Percentiles rank a stretch among this genome's conserved stretches.
phyloP scores from a whole-genome alignment of 257 asterid genomes.

The Solanum dulcamara region DNA sequence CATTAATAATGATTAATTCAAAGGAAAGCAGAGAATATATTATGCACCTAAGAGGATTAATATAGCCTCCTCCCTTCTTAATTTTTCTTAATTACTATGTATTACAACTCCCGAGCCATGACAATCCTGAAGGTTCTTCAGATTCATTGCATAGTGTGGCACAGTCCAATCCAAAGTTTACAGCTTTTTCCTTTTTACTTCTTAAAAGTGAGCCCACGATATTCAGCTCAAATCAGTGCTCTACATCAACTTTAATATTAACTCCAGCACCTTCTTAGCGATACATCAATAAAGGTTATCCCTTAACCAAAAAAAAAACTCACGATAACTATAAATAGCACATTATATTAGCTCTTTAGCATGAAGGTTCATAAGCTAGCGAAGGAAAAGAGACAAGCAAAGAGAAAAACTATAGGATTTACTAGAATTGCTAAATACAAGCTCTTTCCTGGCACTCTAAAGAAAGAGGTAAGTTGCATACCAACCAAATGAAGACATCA shows the following conservation, averaged over 20 bases:
- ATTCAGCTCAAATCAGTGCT: not conserved
- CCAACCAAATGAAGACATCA: conserved; percentile 99
- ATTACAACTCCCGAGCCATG: not conserved
- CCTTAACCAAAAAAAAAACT: not conserved
- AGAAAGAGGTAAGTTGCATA: conserved; percentile 14
- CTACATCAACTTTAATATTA: not conserved
- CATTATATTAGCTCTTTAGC: not conserved
- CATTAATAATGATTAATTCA: not conserved
- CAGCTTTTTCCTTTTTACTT: not conserved
- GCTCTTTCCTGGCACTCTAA: not conserved
- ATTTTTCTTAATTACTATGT: not conserved
- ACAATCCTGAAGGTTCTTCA: not conserved
- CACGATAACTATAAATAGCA: not conserved
- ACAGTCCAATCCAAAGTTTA: not conserved
- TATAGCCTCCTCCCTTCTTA: not conserved
- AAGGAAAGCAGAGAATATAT: not conserved
- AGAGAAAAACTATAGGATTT: not conserved
- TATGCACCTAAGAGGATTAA: not conserved
- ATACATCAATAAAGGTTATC: not conserved
- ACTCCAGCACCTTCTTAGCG: not conserved
- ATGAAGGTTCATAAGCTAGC: not conserved
- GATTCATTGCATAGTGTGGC: not conserved
- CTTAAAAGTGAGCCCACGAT: not conserved
- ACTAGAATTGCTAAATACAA: not conserved
- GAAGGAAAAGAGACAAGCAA: not conserved